Evolutionary conservation across 371 early-diverging fungal genomes (phyloP).

Genomic region (Mortierella sp.): DNA sequence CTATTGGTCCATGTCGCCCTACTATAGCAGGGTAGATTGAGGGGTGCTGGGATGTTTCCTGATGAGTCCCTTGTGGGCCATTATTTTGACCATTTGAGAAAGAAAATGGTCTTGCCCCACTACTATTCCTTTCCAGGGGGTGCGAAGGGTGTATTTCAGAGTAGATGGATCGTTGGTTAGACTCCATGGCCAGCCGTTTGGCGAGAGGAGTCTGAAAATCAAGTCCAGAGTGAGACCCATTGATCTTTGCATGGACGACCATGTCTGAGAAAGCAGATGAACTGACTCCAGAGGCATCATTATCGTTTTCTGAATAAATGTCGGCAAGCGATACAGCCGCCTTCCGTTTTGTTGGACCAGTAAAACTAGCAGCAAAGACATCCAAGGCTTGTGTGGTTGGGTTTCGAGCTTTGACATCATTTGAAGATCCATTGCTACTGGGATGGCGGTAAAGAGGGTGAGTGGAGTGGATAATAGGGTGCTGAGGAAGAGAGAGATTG

Average conservation of each 20-base stretch:
- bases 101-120: neutral
- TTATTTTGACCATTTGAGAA: constrained; percentile 2
- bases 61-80: neutral
- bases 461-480: constrained; percentile 25
- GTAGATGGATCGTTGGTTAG: constrained; percentile 13
- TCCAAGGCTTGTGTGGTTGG: constrained; percentile 10
- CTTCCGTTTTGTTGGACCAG: constrained; percentile 19
- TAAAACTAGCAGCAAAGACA: constrained; percentile 6
- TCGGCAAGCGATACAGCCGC: constrained; percentile 29
- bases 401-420: constrained; percentile 11
- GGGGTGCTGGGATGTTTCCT: neutral
- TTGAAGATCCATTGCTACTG: constrained; percentile 2
- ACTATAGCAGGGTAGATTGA: neutral
- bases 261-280: constrained; percentile 13
- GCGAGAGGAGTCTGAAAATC: neutral
- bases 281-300: neutral
- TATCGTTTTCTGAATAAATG: constrained; percentile 34
- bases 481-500: constrained; percentile 4
- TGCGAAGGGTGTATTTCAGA: constrained; percentile 5
- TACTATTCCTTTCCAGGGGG: constrained; percentile 2
- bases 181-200: constrained; percentile 2
- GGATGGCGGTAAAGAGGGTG: constrained; percentile 26
- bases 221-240: neutral
- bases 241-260: constrained; percentile 2
- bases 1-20: constrained; percentile 15